Conservation (phyloP, 768 basidiomycete genomes). For the Pisolithus sp. region DNA sequence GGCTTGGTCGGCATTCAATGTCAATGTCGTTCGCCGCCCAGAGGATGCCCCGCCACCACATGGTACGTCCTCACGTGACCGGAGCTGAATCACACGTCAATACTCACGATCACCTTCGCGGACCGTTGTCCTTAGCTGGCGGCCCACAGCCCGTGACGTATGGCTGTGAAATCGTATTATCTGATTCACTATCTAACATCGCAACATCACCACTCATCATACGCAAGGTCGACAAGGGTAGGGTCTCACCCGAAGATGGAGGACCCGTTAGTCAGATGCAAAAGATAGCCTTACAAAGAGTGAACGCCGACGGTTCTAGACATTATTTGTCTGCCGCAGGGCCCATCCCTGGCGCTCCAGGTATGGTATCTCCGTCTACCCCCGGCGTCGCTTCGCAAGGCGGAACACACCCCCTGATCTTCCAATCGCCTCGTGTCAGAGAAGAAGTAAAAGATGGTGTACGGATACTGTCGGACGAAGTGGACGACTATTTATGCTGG, state of each 20-base stretch:
- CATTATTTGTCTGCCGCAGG: conserved; percentile 89
- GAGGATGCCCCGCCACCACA: conserved; percentile 53
- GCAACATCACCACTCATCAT: conserved; percentile 82
- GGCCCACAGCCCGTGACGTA: conserved; percentile 86
- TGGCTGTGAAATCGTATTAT: conserved; percentile 81
- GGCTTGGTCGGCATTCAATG: conserved; percentile 91
- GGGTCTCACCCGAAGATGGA: conserved; percentile 80
- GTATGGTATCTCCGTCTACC: conserved; percentile 59
- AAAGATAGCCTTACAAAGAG: conserved; percentile 85
- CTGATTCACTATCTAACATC: conserved; percentile 80
- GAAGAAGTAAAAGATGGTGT: conserved; percentile 79
- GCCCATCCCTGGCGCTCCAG: conserved; percentile 71
- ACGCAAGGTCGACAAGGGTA: conserved; percentile 88
- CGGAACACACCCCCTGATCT: conserved; percentile 75
- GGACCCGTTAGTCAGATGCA: conserved; percentile 96
- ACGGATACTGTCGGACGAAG: conserved; percentile 73
- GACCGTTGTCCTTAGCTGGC: conserved; percentile 27
- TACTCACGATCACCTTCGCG: conserved; percentile 34
- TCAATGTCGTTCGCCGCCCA: conserved; percentile 77
- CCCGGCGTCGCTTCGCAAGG: conserved; percentile 71
- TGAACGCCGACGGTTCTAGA: conserved; percentile 74
- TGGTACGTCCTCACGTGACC: conserved; percentile 59
- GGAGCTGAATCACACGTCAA: conserved; percentile 27
- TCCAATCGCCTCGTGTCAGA: conserved; percentile 71
- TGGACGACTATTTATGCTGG: conserved; percentile 95